A percentile compares a stretch with the other conserved stretches of the same genome.
phyloP scores from a whole-genome alignment of 805 yeast genomes.

The Sugiyamaella qingdaonensis region DNA sequence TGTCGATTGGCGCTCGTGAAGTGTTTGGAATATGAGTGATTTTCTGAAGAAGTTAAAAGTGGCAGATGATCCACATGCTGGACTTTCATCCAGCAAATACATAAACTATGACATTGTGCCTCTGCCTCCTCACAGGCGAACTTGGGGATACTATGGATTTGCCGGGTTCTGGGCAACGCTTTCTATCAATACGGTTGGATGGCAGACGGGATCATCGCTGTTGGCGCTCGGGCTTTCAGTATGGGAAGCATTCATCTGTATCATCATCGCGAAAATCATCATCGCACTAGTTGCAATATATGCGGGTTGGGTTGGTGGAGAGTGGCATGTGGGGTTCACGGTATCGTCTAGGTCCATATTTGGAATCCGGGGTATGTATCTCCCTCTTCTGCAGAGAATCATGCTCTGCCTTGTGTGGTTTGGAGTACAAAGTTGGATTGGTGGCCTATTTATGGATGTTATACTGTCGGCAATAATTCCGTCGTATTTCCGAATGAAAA shows the following conservation, averaged over 20 bases:
- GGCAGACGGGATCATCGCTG: slow-evolving; percentile 42
- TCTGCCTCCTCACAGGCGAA: slow-evolving; percentile 41
- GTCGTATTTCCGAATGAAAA: slow-evolving; percentile 37
- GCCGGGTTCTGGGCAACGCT: slow-evolving; percentile 23
- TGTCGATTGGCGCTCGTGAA: too few species aligned
- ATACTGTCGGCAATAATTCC: slow-evolving; percentile 29
- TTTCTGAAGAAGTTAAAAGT: neutral
- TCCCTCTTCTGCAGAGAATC: slow-evolving; percentile 43
- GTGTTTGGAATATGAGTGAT: neutral
- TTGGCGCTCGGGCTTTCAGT: slow-evolving; percentile 43
- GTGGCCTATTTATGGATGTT: slow-evolving; percentile 40
- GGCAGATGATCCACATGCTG: neutral
- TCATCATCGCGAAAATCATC: slow-evolving; percentile 40
- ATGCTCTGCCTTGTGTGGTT: slow-evolving; percentile 46
- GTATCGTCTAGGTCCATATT: slow-evolving; percentile 42
- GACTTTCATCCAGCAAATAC: neutral
- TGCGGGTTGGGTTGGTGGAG: slow-evolving; percentile 46
- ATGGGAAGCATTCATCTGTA: slow-evolving; percentile 42
- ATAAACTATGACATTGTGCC: slow-evolving; percentile 39
- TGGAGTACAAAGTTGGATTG: slow-evolving; percentile 44
- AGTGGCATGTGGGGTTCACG: slow-evolving; percentile 49
- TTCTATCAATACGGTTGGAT: slow-evolving; percentile 30
- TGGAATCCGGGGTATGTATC: slow-evolving; percentile 44
- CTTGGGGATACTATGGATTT: slow-evolving; percentile 44
- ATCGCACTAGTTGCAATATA: slow-evolving; percentile 40